Evolutionary conservation across 2,329 filamentous ascomycete species (phyloP), one percentile per base, ranked within the genome.

Genomic region (Colletotrichum endophyticum): DNA sequence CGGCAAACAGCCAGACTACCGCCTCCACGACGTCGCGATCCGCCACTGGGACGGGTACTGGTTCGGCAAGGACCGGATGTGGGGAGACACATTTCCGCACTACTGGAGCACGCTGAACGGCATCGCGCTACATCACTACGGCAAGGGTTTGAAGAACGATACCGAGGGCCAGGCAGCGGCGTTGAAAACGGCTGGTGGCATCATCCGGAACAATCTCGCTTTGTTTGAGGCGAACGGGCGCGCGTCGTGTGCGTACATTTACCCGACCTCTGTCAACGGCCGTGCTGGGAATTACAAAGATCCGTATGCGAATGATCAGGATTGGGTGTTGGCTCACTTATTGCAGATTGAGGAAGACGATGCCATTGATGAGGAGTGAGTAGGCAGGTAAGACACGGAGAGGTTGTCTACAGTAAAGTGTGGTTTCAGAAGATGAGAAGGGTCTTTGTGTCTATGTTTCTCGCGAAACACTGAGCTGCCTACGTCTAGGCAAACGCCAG

Each of bases 11-110:
- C 76, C 73, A 12, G 69, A 77, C 16, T 76, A 73, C 28, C 59
- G 73, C 9, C 44, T 77, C 8, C 69, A 77, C 13, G 73, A 76
- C 11, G n/a, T 76, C 11, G 32, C 76, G 8, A 70, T 77, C 30
- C 66, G 76, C 0, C 73, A 76, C 66, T 77, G 76, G 73, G 76
- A 76, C 11, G 76, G 76, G 4, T 66, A 73, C 53, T 76, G 76
- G 76, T 76, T 77, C 4, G 73, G 73, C 5, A 77, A 73, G 27
- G 59, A 73, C 36, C 61, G 73, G 1, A 73, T 69, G 53, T 76
- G 76, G 73, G 73, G 69, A 34, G 73, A 70, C n/a, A 77, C 69
- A 11, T 73, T 77, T 6, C 73, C 73, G 1, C 73, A 73, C 34
- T 67, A 76, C 36, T 77, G 64, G 76, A 73, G 73, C 15, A 76